Evolutionary conservation across 2,329 filamentous ascomycete genomes (phyloP).

Genomic region (Pyrenophora teres): DNA sequence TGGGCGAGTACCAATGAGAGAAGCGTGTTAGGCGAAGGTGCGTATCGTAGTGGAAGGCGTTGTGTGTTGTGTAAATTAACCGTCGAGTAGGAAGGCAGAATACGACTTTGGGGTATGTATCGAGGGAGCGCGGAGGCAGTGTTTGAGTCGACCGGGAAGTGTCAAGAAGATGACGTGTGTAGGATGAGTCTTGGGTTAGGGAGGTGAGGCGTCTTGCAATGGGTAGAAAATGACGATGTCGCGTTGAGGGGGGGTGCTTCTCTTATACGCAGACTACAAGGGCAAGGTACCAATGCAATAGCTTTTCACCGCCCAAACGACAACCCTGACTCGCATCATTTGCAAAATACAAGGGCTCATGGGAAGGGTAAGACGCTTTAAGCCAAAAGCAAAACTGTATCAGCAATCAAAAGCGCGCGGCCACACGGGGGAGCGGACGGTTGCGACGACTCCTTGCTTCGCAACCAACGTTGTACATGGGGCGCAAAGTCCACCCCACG

Average conservation of each 20-base stretch:
- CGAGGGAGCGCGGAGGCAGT: slow-evolving; percentile 8
- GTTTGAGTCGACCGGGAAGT: slow-evolving; percentile 9
- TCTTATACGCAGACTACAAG: slow-evolving; percentile 29
- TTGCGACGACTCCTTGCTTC: slow-evolving; percentile 36
- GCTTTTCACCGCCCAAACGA: slow-evolving; percentile 27
- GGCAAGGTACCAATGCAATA: slow-evolving; percentile 11
- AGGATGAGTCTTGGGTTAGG: slow-evolving; percentile 7
- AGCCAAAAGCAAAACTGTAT: slow-evolving; percentile 36
- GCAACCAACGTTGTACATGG: slow-evolving; percentile 34
- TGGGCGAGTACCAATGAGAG: slow-evolving; percentile 17
- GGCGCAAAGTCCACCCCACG: slow-evolving; percentile 40
- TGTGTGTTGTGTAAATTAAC: slow-evolving; percentile 24
- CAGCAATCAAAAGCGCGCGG: slow-evolving; percentile 26
- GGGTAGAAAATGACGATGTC: slow-evolving; percentile 13
- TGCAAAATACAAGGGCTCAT: slow-evolving; percentile 12
- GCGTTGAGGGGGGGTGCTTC: slow-evolving; percentile 22
- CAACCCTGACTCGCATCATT: slow-evolving; percentile 36
- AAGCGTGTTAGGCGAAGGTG: slow-evolving; percentile 21
- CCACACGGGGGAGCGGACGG: slow-evolving; percentile 37
- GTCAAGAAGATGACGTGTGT: slow-evolving; percentile 6
- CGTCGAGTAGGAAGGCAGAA: slow-evolving; percentile 23
- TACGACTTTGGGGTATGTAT: slow-evolving; percentile 2
- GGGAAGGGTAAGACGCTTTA: slow-evolving; percentile 25
- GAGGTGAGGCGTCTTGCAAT: slow-evolving; percentile 12
- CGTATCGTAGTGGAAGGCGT: slow-evolving; percentile 12